Base-by-base conservation (phyloP, 208 protist genomes). In the Acanthamoeba sp. region DNA sequence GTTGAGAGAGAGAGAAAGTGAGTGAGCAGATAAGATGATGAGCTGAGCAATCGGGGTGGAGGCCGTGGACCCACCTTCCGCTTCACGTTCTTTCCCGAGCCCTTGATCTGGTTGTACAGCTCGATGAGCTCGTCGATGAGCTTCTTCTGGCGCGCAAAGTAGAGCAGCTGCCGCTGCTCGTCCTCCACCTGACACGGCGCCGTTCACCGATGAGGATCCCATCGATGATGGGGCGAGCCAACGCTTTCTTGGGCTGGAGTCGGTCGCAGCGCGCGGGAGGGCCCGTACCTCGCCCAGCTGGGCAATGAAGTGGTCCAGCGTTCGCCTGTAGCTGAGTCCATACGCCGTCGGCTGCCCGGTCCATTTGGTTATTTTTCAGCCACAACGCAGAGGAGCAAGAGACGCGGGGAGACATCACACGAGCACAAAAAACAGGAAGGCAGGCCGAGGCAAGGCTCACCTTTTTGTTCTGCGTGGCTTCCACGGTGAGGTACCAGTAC, bases 41-140 rank as follows among this genome's bases (percentile, higher is more conserved):
- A n/a, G n/a, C n/a, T n/a, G 69, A 40, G 34, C 55, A 62, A 62
- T 62, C 55, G 22, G 16, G 16, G 55, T 22, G 22, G 69, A 18
- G 29, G 34, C 29, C 10, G 69, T 29, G 69, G 27, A 40, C 69
- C 29, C 27, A 85, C 76, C 78, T 88, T 88, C 10, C 40, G 40
- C 48, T 88, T 88, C 16, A 50, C 29, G 48, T 88, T 88, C 78
- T 88, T 88, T 6, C 27, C 40, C n/a, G 48, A 59, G 10, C 20
- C 78, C 40, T 59, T 50, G 2, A 88, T 1, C 12, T 88, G 40
- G 34, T 88, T 27, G 45, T 88, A 57, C 20, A 88, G 27, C 4
- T 88, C 78, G 48, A 59, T 88, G 78, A 88, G 78, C 1, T 88
- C 78, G n/a, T n/a, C 24, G n/a, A 88, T 88, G 78, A 88, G 78